Evolutionary conservation across 176 grass and related monocot species (phyloP).

Genomic region (Raddia distichophylla): DNA sequence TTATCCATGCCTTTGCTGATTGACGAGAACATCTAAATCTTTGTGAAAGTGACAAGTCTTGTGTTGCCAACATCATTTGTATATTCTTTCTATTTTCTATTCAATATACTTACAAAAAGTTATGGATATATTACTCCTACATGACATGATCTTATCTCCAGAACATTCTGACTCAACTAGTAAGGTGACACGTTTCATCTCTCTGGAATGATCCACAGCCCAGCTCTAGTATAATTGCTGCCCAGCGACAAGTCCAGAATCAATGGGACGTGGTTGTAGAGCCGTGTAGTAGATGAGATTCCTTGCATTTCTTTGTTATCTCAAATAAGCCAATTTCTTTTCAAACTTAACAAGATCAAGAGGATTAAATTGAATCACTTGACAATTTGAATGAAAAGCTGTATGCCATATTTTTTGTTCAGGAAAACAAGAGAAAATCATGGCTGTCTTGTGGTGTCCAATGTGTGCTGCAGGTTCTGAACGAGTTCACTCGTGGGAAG

Average conservation of each 20-base stretch:
- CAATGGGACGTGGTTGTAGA: neutral
- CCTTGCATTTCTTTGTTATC: neutral
- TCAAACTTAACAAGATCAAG: neutral
- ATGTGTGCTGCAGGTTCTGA: conserved; percentile 54
- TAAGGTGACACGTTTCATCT: neutral
- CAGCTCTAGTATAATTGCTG: neutral
- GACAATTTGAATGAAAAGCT: neutral
- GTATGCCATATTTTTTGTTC: neutral
- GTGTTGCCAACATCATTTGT: neutral
- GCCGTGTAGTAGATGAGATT: neutral
- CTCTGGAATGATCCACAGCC: conserved; percentile 11
- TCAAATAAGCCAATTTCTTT: neutral
- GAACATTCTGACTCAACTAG: neutral
- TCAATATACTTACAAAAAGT: neutral
- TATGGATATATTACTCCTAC: neutral
- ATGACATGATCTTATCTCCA: neutral
- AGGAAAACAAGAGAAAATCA: neutral
- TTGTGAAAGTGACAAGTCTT: neutral
- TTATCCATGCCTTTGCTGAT: neutral
- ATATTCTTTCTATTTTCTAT: neutral
- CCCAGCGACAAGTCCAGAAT: neutral
- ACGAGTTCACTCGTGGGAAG: conserved; percentile 76
- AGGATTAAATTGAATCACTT: neutral
- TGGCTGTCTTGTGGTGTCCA: neutral
- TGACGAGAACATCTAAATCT: neutral